Percentiles rank a stretch among this genome's conserved stretches.
Conservation (phyloP, 148 eudicot genomes). For the Vaccinium corymbosum region DNA sequence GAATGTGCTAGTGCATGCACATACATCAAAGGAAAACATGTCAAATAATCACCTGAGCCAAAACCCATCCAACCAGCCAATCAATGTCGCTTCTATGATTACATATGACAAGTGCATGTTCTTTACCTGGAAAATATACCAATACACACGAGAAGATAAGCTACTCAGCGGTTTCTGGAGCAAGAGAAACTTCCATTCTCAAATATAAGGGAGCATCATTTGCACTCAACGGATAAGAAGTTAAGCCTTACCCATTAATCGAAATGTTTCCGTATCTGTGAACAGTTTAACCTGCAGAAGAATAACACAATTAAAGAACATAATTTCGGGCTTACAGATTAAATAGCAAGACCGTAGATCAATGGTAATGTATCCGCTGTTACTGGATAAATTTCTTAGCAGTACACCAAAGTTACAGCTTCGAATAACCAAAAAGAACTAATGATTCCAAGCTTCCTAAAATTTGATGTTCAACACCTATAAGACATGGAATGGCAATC, state of each 20-base stretch:
- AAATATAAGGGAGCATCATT: neutral
- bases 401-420: neutral
- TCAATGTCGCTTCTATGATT: conserved; percentile 96
- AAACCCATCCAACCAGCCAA: conserved; percentile 98
- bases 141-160: conserved; percentile 12
- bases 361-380: neutral
- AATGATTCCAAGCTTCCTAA: neutral
- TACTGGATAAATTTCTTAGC: neutral
- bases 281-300: conserved; percentile 70
- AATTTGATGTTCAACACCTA: neutral
- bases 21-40: neutral
- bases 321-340: neutral
- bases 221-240: neutral
- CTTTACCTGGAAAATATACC: conserved; percentile 58
- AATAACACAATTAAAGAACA: neutral
- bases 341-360: neutral
- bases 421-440: neutral
- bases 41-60: conserved; percentile 64
- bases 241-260: conserved; percentile 61
- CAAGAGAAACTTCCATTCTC: neutral
- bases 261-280: conserved; percentile 68
- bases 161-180: neutral
- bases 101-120: conserved; percentile 74
- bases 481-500: neutral
- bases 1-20: neutral